Evolutionary conservation across 257 asterid species (phyloP).

Genomic region (Sherardia arvensis): DNA sequence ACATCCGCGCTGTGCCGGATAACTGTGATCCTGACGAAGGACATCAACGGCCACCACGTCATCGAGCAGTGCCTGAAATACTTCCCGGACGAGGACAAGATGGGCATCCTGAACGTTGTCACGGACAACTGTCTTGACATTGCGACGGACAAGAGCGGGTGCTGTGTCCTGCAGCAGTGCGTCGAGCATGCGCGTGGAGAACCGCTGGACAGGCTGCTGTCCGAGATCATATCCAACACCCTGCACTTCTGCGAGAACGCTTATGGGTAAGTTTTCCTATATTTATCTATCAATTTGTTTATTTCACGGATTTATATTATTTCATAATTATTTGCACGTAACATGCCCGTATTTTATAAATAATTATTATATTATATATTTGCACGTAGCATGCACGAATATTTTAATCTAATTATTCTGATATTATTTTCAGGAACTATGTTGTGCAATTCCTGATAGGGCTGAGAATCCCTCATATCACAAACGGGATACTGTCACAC

Average conservation of each 20-base stretch:
- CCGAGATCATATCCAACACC: constrained; percentile 33
- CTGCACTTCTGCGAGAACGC: constrained; percentile 32
- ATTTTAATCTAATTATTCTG: no score
- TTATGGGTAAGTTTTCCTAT: constrained; percentile 14
- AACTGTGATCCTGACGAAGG: constrained; percentile 29
- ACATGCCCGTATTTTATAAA: background rate
- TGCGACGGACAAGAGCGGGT: constrained; percentile 56
- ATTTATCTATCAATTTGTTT: no score
- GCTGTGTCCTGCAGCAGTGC: constrained; percentile 55
- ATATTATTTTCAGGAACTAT: constrained; percentile 35
- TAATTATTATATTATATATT: background rate
- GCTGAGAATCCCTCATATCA: constrained; percentile 9
- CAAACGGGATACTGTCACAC: constrained; percentile 20
- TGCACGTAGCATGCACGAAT: background rate
- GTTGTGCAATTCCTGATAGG: constrained; percentile 50
- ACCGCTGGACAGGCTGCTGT: constrained; percentile 25
- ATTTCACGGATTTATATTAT: no score
- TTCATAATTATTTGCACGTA: background rate
- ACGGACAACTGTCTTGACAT: constrained; percentile 45
- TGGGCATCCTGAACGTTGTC: constrained; percentile 42
- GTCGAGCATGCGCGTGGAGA: constrained; percentile 27
- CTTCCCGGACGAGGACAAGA: constrained; percentile 30
- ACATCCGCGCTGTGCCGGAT: constrained; percentile 23
- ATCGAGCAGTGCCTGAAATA: constrained; percentile 31
- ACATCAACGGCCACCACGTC: constrained; percentile 49